These are phyloP conservation scores for Fraxinus angustifolia DNA, from an alignment of 305 asterid genomes.

Conservation along the genomic window DNA sequence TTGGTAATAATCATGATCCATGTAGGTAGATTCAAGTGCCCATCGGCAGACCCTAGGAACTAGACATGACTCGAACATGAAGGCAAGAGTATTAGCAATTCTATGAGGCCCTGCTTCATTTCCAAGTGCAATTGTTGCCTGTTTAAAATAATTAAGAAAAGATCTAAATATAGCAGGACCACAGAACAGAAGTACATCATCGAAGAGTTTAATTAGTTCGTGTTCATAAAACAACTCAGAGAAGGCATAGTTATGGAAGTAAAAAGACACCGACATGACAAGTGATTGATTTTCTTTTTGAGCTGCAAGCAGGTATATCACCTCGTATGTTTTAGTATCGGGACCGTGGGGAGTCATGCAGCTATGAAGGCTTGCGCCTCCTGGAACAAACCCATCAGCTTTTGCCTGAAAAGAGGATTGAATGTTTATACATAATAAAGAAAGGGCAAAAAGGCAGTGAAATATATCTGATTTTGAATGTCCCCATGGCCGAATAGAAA, in stretches of 20 bases:
- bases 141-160: constrained; percentile 11
- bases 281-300: background rate
- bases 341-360: constrained; percentile 99
- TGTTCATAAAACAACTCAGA: background rate
- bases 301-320: constrained; percentile 23
- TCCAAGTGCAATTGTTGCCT: constrained; percentile 76
- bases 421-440: background rate
- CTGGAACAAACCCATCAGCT: constrained; percentile 93
- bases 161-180: background rate
- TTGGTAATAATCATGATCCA: constrained; percentile 81
- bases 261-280: background rate
- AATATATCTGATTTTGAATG: background rate
- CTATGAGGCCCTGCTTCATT: constrained; percentile 66
- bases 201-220: background rate
- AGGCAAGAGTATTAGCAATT: constrained; percentile 74
- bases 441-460: constrained; percentile 1
- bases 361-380: constrained; percentile 97
- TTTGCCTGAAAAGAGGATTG: constrained; percentile 64
- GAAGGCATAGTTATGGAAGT: background rate
- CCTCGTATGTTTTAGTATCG: constrained; percentile 90
- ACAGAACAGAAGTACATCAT: background rate
- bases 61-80: constrained; percentile 95
- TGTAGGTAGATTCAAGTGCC: constrained; percentile 77
- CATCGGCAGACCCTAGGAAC: constrained; percentile 83
- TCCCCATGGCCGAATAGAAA: background rate